Percentiles rank a stretch among this genome's conserved stretches.
These are phyloP conservation scores for Rubia occidens DNA, from an alignment of 305 asterid species.

Conservation along the genomic window DNA sequence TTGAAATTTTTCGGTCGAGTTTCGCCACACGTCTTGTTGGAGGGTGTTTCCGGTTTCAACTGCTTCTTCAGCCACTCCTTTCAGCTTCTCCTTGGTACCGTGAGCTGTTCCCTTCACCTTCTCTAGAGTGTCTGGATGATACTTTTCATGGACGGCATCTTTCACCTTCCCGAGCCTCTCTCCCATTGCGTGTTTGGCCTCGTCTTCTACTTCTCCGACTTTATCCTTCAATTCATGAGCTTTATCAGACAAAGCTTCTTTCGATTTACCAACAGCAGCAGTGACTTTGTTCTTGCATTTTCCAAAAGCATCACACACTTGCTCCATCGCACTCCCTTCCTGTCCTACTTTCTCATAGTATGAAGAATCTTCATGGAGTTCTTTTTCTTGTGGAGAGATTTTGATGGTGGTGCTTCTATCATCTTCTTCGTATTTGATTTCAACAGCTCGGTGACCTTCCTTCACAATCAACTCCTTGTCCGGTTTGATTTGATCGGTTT, in stretches of 20 bases:
- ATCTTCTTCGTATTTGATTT: constrained; percentile 28
- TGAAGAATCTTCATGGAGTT: not conserved
- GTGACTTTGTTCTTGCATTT: constrained; percentile 28
- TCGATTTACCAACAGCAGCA: constrained; percentile 20
- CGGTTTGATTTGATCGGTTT: not conserved
- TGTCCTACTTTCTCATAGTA: constrained; percentile 12
- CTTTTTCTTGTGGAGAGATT: constrained; percentile 26
- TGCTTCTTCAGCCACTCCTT: constrained; percentile 11
- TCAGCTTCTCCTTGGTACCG: constrained; percentile 19
- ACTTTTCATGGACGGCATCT: constrained; percentile 5
- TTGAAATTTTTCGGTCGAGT: constrained; percentile 16
- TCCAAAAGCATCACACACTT: constrained; percentile 32
- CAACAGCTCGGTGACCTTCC: constrained; percentile 32
- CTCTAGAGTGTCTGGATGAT: constrained; percentile 13
- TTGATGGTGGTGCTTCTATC: constrained; percentile 25
- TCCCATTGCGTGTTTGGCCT: constrained; percentile 1
- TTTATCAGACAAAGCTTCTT: constrained; percentile 22
- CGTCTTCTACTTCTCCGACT: constrained; percentile 17
- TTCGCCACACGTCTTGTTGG: constrained; percentile 15
- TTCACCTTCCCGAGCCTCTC: constrained; percentile 10
- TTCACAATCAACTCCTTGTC: constrained; percentile 22
- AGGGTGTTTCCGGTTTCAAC: constrained; percentile 19
- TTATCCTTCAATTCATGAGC: constrained; percentile 10
- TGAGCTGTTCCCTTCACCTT: constrained; percentile 18
- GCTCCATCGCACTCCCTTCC: constrained; percentile 15